Base-by-base conservation (phyloP, 331 rosid species). In the Phaseolus coccineus region DNA sequence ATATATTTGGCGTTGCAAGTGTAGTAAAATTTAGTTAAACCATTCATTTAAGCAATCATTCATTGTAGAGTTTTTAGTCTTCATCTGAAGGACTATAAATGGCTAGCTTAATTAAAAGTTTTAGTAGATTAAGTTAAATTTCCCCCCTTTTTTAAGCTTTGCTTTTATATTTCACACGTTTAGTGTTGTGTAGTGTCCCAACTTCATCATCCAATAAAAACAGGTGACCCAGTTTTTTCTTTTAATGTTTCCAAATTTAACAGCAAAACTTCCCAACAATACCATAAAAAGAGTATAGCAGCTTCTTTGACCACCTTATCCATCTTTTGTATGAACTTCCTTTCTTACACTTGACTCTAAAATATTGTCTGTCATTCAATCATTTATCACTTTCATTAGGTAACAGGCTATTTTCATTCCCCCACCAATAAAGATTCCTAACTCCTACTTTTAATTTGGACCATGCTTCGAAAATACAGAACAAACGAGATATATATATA, bases 311-410 rank as follows among this genome's bases (percentile, higher is more conserved):
- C 72, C 44, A 46, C 24, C 55, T 6, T 31, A 31, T 33, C 33
- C 33, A 12, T 65, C 19, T 63, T 66, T 64, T 30, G 55, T 8
- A 22, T 81, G 58, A 50, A 35, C 69, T 25, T 22, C 63, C 47
- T 85, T 81, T 50, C 86, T 78, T 85, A 48, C 63, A 78, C 73
- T 74, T 50, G 56, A 82, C 84, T 85, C 88, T 47, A 50, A 70
- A 79, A 65, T 46, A 4, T 71, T 0, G 55, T 63, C 31, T n/a
- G 40, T 2, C 59, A 31, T 84, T 85, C 79, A 53, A 55, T 55
- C 47, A 37, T 55, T 77, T 28, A 74, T 74, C 46, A 69, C 40
- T 35, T 74, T 74, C 69, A 65, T 69, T 85, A 69, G 88, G 86
- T 82, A 51, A 9, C 1, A 74, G 24, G 86, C 75, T 69, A 61